Evolutionary conservation across 495 filamentous ascomycete species (phyloP).

Genomic region (Penicillium egyptiacum): DNA sequence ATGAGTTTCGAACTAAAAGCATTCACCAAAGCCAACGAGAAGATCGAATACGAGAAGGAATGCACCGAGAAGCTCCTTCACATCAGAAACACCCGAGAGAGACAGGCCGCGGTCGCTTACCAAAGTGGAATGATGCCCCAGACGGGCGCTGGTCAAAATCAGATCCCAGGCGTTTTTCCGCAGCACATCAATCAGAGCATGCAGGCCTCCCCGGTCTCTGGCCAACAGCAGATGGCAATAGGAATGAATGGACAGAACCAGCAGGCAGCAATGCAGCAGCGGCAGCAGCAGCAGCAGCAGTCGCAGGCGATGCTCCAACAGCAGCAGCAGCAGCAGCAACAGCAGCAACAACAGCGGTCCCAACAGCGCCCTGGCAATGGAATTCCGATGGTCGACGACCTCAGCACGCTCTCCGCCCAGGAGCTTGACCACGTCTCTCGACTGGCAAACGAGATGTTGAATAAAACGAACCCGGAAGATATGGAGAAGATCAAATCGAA

Average conservation of each 20-base stretch:
- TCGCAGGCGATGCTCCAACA: constrained; percentile 36
- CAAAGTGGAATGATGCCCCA: constrained; percentile 50
- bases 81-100: constrained; percentile 47
- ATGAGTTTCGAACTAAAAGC: constrained; percentile 49
- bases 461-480: constrained; percentile 43
- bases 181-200: constrained; percentile 54
- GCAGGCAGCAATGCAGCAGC: constrained; percentile 38
- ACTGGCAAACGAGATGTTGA: constrained; percentile 42
- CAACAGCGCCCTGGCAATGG: constrained; percentile 37
- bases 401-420: constrained; percentile 39
- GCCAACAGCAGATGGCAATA: constrained; percentile 46
- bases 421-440: constrained; percentile 47
- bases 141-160: constrained; percentile 41
- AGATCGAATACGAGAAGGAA: constrained; percentile 50
- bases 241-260: constrained; percentile 47
- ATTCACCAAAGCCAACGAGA: constrained; percentile 46
- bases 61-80: constrained; percentile 50
- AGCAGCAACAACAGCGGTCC: constrained; percentile 26
- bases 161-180: constrained; percentile 44
- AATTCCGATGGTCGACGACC: constrained; percentile 35
- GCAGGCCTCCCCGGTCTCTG: constrained; percentile 52
- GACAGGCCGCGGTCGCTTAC: constrained; percentile 45
- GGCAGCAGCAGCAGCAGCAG: constrained; percentile 30
- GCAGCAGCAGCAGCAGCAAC: constrained; percentile 36
- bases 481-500: constrained; percentile 46